phyloP scores from a whole-genome alignment of 2,329 filamentous ascomycete species.

The Colletotrichum spinosum region DNA sequence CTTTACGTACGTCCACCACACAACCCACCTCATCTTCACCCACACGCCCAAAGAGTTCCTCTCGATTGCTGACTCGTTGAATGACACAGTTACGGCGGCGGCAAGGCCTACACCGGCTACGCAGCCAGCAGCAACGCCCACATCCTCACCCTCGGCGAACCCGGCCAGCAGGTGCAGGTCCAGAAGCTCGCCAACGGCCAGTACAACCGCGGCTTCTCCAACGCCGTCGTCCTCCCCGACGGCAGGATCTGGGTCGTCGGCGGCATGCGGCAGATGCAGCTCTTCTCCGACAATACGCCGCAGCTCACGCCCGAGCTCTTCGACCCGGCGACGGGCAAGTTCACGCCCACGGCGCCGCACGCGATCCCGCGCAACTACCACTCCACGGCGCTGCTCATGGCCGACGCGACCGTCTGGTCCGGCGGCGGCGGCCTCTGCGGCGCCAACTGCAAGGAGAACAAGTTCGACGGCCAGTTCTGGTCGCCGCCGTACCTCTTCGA shows the following conservation, averaged over 20 bases:
- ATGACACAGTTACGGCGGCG: slow-evolving; percentile 54
- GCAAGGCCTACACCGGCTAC: slow-evolving; percentile 56
- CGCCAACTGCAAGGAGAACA: slow-evolving; percentile 56
- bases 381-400: slow-evolving; percentile 58
- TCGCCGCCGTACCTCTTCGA: slow-evolving; percentile 66
- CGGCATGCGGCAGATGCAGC: slow-evolving; percentile 54
- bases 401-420: slow-evolving; percentile 60
- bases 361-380: slow-evolving; percentile 61
- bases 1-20: slow-evolving; percentile 47
- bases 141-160: slow-evolving; percentile 58
- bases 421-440: slow-evolving; percentile 65
- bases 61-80: not conserved
- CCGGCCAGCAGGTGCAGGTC: slow-evolving; percentile 31
- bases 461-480: slow-evolving; percentile 67
- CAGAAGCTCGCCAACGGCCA: slow-evolving; percentile 11
- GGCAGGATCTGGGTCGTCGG: slow-evolving; percentile 59
- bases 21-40: not conserved
- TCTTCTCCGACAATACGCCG: slow-evolving; percentile 57
- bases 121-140: slow-evolving; percentile 57
- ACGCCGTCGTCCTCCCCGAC: slow-evolving; percentile 59
- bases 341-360: slow-evolving; percentile 42
- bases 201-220: slow-evolving; percentile 55
- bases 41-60: too few relatives aligned
- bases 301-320: slow-evolving; percentile 59
- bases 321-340: slow-evolving; percentile 47